Evolutionary conservation across 2,329 filamentous ascomycete genomes (phyloP).

Genomic region (Xylariaceae sp.): DNA sequence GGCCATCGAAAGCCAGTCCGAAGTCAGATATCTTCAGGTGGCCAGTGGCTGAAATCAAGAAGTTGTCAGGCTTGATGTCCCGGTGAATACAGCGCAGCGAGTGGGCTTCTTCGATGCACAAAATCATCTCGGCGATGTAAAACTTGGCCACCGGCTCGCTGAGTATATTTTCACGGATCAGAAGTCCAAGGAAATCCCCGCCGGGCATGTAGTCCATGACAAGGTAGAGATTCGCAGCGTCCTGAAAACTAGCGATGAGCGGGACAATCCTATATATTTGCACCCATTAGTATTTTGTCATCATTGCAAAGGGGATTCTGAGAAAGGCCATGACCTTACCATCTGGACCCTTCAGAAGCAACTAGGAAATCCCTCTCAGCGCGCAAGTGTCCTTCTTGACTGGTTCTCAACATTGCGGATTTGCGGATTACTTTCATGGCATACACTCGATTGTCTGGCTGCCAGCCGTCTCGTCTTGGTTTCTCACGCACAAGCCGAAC

Average conservation of each 20-base stretch:
- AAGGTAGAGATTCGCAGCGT: constrained; percentile 76
- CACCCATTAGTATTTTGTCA: constrained; percentile 4
- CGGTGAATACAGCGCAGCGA: constrained; percentile 85
- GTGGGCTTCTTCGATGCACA: constrained; percentile 91
- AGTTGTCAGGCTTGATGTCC: constrained; percentile 96
- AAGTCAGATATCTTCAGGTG: constrained; percentile 97
- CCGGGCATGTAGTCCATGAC: constrained; percentile 99
- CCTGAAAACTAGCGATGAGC: constrained; percentile 83
- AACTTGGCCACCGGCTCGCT: constrained; percentile 73
- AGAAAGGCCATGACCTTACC: constrained; percentile 41
- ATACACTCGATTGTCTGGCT: constrained; percentile 54
- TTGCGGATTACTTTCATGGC: constrained; percentile 98
- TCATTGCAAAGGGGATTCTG: not conserved
- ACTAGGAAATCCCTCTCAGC: constrained; percentile 92
- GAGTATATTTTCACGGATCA: constrained; percentile 80
- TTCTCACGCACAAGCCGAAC: constrained; percentile 78
- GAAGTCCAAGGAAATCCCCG: constrained; percentile 82
- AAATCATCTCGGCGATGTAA: constrained; percentile 92
- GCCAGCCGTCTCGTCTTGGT: constrained; percentile 11
- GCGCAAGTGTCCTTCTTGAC: constrained; percentile 86
- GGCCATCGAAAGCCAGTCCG: constrained; percentile 88
- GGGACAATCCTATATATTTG: constrained; percentile 64
- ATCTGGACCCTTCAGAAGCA: constrained; percentile 77
- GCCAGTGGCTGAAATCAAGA: constrained; percentile 79
- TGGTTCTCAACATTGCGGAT: constrained; percentile 82